Evolutionary conservation across 1,284 basidiomycete species (phyloP), one percentile per base, ranked within the genome.

Genomic region (Sanghuangporus baumii): DNA sequence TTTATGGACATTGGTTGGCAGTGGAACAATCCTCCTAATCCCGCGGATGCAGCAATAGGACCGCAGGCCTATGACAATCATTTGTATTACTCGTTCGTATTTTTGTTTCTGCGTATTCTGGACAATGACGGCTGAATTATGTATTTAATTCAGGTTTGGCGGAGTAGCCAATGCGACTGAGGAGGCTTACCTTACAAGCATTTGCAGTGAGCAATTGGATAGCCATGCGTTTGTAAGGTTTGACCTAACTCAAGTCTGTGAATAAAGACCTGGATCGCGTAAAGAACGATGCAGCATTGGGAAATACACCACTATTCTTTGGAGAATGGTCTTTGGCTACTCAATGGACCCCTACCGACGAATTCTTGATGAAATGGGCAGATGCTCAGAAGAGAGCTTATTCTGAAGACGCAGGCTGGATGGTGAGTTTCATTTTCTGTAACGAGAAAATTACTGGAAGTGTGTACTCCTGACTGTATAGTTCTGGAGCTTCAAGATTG

Each of bases 1-100:
- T 89, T 90, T 71, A 90, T 90, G 88, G 88, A 92, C 67, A 69
- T 87, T 57, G 83, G 81, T 66, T 92, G 89, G 89, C 90, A 92
- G 70, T 73, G 77, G 68, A 79, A 85, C 68, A 78, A 83, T 70
- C 86, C 85, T 14, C 20, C 87, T 1, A 91, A 92, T 69, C 89
- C 89, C 9, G 84, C 85, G 1, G 76, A 83, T 59, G 88, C 85
- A 31, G 79, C 80, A 1, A 79, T 81, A 40, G 90, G 90, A 0
- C 85, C 88, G 16, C 85, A 88, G 66, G 77, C 74, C n/a, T 92
- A 91, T 66, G 89, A 92, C 68, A 87, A 89, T 62, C 89, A 92
- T 72, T 71, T 92, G n/a, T 91, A 91, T 70, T 90, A 89, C 69
- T 80, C 75, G 83, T 86, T 68, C 69, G 82, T 55, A 16, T 37